Percentiles rank a stretch among this genome's conserved stretches.
phyloP scores from a whole-genome alignment of 768 basidiomycete genomes.

The Leccinum olivaceopallidum region DNA sequence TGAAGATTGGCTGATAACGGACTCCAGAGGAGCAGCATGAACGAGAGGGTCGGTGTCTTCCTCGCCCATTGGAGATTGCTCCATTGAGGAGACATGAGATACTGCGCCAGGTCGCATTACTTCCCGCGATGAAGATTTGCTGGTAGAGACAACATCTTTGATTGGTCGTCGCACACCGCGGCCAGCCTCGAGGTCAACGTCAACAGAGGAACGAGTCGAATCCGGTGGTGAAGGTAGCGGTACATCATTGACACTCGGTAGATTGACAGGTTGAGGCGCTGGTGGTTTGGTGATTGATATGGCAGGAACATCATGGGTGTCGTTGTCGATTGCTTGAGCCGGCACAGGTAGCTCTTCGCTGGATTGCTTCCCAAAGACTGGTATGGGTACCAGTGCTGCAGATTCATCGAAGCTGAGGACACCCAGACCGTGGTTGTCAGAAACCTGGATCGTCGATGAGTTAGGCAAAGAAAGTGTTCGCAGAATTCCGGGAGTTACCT shows the following conservation, averaged over 20 bases:
- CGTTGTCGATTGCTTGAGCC: conserved; percentile 25
- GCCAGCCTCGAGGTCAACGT: conserved; percentile 41
- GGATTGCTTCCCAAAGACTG: conserved; percentile 47
- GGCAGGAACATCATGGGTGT: conserved; percentile 41
- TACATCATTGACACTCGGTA: conserved; percentile 65
- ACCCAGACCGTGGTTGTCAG: conserved; percentile 48
- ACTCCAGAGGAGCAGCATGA: conserved; percentile 41
- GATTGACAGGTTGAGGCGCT: conserved; percentile 64
- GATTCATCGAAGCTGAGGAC: conserved; percentile 42
- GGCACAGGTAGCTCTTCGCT: conserved; percentile 23
- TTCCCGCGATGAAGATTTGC: conserved; percentile 13
- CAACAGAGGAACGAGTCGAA: conserved; percentile 41
- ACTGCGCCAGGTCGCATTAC: conserved; percentile 10
- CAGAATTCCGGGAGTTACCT: conserved; percentile 40
- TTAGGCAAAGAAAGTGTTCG: conserved; percentile 18
- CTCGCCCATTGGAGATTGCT: conserved; percentile 23
- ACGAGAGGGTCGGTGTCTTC: conserved; percentile 53
- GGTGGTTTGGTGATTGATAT: conserved; percentile 72
- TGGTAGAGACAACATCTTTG: conserved; percentile 15
- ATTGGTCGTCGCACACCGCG: conserved; percentile 39
- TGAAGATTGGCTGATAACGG: conserved; percentile 33
- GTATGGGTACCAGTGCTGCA: conserved; percentile 63
- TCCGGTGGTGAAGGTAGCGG: conserved; percentile 45
- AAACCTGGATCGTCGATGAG: conserved; percentile 30
- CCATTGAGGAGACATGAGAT: conserved; percentile 20